A percentile compares a stretch with the other conserved stretches of the same genome.
These are phyloP conservation scores for Logfia minima DNA, from an alignment of 129 eudicot genomes.

Conservation along the genomic window DNA sequence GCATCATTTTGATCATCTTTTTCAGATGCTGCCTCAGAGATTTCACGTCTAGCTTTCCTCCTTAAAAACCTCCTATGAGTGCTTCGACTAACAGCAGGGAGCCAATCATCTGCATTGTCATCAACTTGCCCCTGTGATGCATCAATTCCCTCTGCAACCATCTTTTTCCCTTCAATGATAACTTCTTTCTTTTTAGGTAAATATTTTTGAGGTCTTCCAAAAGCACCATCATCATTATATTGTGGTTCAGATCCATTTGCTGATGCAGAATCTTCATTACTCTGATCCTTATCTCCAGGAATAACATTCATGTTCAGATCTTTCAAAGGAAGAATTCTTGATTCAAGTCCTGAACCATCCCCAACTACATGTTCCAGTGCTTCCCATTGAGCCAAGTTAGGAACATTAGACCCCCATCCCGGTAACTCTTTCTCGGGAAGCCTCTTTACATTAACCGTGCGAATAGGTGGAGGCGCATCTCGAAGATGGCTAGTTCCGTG, in stretches of 20 bases:
- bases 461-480: slow-evolving; percentile 81
- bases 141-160: slow-evolving; percentile 84
- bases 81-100: slow-evolving; percentile 94
- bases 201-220: slow-evolving; percentile 42
- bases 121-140: slow-evolving; percentile 81
- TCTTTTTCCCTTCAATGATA: slow-evolving; percentile 72
- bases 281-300: slow-evolving; percentile 40
- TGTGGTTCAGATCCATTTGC: slow-evolving; percentile 51
- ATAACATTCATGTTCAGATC: slow-evolving; percentile 61
- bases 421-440: slow-evolving; percentile 94
- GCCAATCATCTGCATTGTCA: slow-evolving; percentile 66
- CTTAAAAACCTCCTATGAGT: slow-evolving; percentile 86
- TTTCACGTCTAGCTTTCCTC: slow-evolving; percentile 88
- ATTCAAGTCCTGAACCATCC: slow-evolving; percentile 45
- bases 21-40: slow-evolving; percentile 44
- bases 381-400: slow-evolving; percentile 95
- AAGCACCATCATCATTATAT: slow-evolving; percentile 31
- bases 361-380: slow-evolving; percentile 67
- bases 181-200: slow-evolving; percentile 63
- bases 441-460: slow-evolving; percentile 76
- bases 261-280: slow-evolving; percentile 40
- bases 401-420: slow-evolving; percentile 96
- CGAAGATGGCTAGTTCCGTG: slow-evolving; percentile 92
- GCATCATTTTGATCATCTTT: slow-evolving; percentile 44
- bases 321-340: slow-evolving; percentile 79